phyloP scores from a whole-genome alignment of 1,284 basidiomycete species.

The Cryptococcus sp. region DNA sequence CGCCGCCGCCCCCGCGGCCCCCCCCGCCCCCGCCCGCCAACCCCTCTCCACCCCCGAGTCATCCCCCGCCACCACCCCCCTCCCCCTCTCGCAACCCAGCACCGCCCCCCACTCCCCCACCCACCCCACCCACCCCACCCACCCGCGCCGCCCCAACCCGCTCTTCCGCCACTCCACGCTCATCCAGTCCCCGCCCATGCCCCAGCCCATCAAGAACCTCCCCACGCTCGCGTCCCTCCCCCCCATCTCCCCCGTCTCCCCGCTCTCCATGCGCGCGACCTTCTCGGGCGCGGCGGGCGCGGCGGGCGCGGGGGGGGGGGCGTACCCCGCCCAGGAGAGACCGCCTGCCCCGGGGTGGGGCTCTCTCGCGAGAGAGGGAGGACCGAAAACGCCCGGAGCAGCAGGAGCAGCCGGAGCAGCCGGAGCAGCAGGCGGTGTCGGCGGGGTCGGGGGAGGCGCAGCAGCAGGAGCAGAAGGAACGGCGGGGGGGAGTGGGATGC shows the following conservation, averaged over 20 bases:
- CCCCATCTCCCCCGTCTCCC: no score
- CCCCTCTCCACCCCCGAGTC: neutral
- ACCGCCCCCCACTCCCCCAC: slow-evolving; percentile 5
- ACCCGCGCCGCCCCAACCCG: slow-evolving; percentile 21
- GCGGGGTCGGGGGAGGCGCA: neutral
- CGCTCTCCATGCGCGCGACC: slow-evolving; percentile 16
- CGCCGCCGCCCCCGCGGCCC: neutral
- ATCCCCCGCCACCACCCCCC: slow-evolving; percentile 1
- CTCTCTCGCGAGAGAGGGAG: slow-evolving; percentile 30
- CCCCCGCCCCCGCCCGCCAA: neutral
- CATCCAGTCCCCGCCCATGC: slow-evolving; percentile 48
- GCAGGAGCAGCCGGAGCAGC: slow-evolving; percentile 16
- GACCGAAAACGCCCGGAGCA: slow-evolving; percentile 37
- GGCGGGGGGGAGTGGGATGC: slow-evolving; percentile 6
- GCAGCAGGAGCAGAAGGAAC: neutral
- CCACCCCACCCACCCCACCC: neutral
- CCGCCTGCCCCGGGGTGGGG: slow-evolving; percentile 37
- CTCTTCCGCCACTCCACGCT: slow-evolving; percentile 30
- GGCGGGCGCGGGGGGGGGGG: slow-evolving; percentile 1
- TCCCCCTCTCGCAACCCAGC: neutral
- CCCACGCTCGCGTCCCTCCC: slow-evolving; percentile 42
- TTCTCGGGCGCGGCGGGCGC: slow-evolving; percentile 15
- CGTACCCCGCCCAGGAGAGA: no score
- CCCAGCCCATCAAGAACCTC: slow-evolving; percentile 47
- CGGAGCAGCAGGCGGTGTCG: neutral